Percentiles rank a stretch among this genome's conserved stretches.
Evolutionary conservation across 306 rosid species (phyloP).

Genomic region (Quercus wislizeni): DNA sequence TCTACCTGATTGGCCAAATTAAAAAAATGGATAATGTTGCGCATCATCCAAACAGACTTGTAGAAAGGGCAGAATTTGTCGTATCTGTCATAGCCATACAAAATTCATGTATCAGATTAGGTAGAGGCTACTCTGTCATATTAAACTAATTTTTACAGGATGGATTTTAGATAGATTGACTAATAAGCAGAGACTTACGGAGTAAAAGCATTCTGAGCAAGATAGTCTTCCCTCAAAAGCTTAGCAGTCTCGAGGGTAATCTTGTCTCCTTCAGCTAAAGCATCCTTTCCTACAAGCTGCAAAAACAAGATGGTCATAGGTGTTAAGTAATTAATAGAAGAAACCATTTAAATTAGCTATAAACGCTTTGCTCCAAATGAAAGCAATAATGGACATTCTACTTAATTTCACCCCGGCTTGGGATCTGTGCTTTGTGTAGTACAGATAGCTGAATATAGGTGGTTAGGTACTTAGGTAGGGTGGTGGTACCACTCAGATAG

Average conservation of each 20-base stretch:
- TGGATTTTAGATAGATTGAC: conserved; percentile 8
- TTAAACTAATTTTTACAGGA: not conserved
- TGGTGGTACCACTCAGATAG: too few relatives aligned
- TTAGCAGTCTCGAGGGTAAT: conserved; percentile 97
- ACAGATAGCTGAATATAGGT: too few relatives aligned
- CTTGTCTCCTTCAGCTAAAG: conserved; percentile 97
- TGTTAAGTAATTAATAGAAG: not conserved
- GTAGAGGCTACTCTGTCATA: not conserved
- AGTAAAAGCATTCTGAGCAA: conserved; percentile 99
- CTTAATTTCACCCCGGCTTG: too few relatives aligned
- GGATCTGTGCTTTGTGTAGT: not conserved
- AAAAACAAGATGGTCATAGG: conserved; percentile 13
- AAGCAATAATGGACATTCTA: not conserved
- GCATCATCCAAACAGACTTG: conserved; percentile 99
- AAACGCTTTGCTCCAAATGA: not conserved
- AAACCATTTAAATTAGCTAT: not conserved
- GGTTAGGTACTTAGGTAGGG: too few relatives aligned
- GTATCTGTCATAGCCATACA: conserved; percentile 54
- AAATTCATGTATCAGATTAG: conserved; percentile 4
- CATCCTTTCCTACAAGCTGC: conserved; percentile 99
- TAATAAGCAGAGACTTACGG: conserved; percentile 54
- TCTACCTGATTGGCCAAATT: conserved; percentile 96
- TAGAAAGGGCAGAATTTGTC: conserved; percentile 99
- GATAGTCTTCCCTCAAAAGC: conserved; percentile 99
- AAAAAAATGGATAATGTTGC: conserved; percentile 96